These are phyloP conservation scores for Phytopythium sindhum DNA, from an alignment of 352 stramenopile species.

Conservation along the genomic window DNA sequence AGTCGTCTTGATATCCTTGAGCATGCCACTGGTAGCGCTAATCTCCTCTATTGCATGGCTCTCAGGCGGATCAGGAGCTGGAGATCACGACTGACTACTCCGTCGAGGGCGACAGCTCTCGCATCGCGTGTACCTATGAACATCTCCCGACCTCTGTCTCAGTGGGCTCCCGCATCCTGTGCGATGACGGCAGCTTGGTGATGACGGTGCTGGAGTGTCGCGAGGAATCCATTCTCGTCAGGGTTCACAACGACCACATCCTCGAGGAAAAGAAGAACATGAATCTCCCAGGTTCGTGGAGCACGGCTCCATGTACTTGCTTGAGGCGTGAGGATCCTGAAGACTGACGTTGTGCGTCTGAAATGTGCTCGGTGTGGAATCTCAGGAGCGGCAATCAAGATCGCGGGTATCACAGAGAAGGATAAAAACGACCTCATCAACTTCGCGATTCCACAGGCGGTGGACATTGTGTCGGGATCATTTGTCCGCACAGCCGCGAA, in stretches of 20 bases:
- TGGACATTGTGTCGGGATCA: conserved; percentile 98
- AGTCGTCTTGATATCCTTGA: neutral
- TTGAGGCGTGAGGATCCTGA: neutral
- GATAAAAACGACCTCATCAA: conserved; percentile 91
- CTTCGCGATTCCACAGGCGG: conserved; percentile 95
- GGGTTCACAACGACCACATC: conserved; percentile 82
- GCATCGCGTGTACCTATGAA: conserved; percentile 94
- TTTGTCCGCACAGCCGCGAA: conserved; percentile 98
- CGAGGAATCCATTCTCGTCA: conserved; percentile 68
- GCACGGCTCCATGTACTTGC: neutral
- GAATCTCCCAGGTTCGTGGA: conserved; percentile 86
- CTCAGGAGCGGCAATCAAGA: conserved; percentile 71
- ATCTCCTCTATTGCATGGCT: conserved; percentile 1
- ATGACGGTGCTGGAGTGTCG: conserved; percentile 89
- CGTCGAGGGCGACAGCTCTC: conserved; percentile 62
- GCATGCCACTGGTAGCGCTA: neutral
- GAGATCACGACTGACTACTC: conserved; percentile 91
- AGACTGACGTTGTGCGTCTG: neutral
- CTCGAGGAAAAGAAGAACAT: conserved; percentile 98
- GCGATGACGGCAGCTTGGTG: conserved; percentile 94
- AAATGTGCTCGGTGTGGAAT: neutral
- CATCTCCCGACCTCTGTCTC: conserved; percentile 91
- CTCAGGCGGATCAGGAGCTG: conserved; percentile 64
- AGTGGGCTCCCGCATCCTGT: conserved; percentile 92
- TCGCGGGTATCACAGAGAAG: conserved; percentile 95